These are phyloP conservation scores for Paspalum vaginatum DNA, from an alignment of 176 grass and related monocot species.

Conservation along the genomic window DNA sequence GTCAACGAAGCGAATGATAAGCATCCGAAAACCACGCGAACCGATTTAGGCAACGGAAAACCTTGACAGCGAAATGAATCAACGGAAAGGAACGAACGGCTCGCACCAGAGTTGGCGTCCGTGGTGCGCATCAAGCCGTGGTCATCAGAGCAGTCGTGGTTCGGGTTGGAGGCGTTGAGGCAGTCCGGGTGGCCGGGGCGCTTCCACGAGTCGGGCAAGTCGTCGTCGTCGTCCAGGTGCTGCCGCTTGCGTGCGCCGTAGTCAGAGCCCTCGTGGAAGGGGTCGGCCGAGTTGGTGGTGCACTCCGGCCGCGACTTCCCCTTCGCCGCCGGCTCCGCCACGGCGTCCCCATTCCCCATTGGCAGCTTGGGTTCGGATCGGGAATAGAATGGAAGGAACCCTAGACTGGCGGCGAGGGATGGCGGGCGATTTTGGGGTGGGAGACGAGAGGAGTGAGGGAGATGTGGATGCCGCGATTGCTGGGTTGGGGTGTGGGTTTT, in stretches of 20 bases:
- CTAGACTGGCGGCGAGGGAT: neutral
- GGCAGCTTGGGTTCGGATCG: neutral
- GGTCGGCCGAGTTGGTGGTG: slow-evolving; percentile 66
- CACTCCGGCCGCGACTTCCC: slow-evolving; percentile 49
- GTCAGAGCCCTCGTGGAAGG: slow-evolving; percentile 75
- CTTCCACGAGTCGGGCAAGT: slow-evolving; percentile 2
- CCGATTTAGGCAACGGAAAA: neutral
- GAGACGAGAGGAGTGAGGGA: too few species aligned
- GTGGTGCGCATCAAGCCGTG: slow-evolving; percentile 60
- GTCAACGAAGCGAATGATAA: neutral
- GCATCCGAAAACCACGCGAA: neutral
- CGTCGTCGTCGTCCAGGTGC: slow-evolving; percentile 39
- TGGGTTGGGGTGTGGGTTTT: too few species aligned
- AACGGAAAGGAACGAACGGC: neutral
- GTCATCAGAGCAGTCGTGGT: slow-evolving; percentile 68
- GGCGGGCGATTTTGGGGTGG: too few species aligned
- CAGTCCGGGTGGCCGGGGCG: slow-evolving; percentile 66
- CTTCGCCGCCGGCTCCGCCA: neutral
- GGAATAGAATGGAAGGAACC: neutral
- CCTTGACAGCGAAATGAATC: neutral
- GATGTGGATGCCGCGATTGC: too few species aligned
- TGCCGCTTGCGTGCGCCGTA: slow-evolving; percentile 57
- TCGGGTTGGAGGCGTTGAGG: slow-evolving; percentile 67
- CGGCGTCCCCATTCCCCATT: slow-evolving; percentile 23
- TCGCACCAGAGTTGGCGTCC: slow-evolving; percentile 46